These are phyloP conservation scores for Pisolithus marmoratus DNA, from an alignment of 768 basidiomycete genomes.

Conservation along the genomic window DNA sequence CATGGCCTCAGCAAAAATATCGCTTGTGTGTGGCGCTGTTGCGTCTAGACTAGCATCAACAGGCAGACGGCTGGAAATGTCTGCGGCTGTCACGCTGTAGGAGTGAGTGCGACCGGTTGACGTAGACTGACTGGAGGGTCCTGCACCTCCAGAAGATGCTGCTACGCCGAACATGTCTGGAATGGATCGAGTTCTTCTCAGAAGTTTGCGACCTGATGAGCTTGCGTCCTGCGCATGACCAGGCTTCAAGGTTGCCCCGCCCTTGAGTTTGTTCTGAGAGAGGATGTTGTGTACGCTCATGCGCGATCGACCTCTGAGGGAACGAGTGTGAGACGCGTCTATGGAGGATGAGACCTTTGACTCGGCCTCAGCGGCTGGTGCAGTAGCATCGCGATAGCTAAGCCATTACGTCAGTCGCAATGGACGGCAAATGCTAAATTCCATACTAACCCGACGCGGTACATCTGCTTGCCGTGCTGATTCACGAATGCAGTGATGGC, in stretches of 20 bases:
- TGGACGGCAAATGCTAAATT: neutral
- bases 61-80: constrained; percentile 42
- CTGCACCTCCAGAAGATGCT: constrained; percentile 25
- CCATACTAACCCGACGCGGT: constrained; percentile 64
- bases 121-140: constrained; percentile 23
- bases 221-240: constrained; percentile 28
- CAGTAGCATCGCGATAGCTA: constrained; percentile 57
- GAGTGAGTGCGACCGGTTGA: constrained; percentile 61
- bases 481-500: constrained; percentile 79
- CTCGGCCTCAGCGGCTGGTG: constrained; percentile 56
- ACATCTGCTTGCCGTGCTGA: constrained; percentile 74
- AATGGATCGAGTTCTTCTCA: constrained; percentile 72
- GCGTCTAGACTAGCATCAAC: constrained; percentile 21
- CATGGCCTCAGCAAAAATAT: constrained; percentile 65
- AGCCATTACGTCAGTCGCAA: constrained; percentile 1
- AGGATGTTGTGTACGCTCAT: constrained; percentile 64
- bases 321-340: constrained; percentile 33
- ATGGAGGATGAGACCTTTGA: constrained; percentile 27
- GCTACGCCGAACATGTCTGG: constrained; percentile 43
- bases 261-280: constrained; percentile 46
- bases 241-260: constrained; percentile 15
- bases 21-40: constrained; percentile 30
- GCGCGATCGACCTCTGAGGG: constrained; percentile 50
- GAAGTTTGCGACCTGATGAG: constrained; percentile 40
- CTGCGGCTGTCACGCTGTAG: constrained; percentile 71